Base-by-base conservation (phyloP, 2,329 filamentous ascomycete genomes). In the Colletotrichum musicola region DNA sequence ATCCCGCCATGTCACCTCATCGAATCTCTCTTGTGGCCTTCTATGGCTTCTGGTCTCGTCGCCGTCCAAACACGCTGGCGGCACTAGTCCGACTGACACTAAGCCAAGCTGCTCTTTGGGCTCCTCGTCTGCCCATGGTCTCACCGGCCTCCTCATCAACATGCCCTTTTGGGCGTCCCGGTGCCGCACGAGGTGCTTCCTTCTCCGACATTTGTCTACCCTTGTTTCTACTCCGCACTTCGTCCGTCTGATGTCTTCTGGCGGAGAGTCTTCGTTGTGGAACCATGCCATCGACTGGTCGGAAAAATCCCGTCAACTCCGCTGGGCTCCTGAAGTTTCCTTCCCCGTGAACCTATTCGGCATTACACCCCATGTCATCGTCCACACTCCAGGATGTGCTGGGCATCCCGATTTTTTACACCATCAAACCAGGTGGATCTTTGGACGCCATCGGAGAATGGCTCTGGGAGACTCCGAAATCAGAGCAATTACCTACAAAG, bases 191-290 rank as follows among this genome's bases (percentile, higher is more conserved):
- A 51, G 55, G 54, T 55, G 46, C 35, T 22, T 42, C 16, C 25
- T 46, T 59, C 30, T 60, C 47, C 35, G 58, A 53, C 35, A 13
- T 51, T 44, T 25, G 46, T 22, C 35, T 30, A 38, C 56, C 40
- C 18, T 25, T 60, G 46, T 58, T 50, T 51, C 58, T 35, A 20
- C 65, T 68, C 65, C 54, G 61, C 65, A 64, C 42, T 16, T 30
- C 30, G 18, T 54, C 55, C 65, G 65, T 68, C 54, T 44, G 54
- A 68, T 68, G 35, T 66, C 27, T 62, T 38, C 42, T 47, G 60
- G 47, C 60, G 30, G n/a, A n/a, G n/a, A 58, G 47, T 49, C 49
- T 42, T 35, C 30, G 18, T 18, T 49, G 54, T 60, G 61, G 61
- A 47, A 46, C 61, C 46, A 67, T 38, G 44, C 44, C 35, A 46